phyloP scores from a whole-genome alignment of 441 rosid genomes.

The Erysimum cheiri region DNA sequence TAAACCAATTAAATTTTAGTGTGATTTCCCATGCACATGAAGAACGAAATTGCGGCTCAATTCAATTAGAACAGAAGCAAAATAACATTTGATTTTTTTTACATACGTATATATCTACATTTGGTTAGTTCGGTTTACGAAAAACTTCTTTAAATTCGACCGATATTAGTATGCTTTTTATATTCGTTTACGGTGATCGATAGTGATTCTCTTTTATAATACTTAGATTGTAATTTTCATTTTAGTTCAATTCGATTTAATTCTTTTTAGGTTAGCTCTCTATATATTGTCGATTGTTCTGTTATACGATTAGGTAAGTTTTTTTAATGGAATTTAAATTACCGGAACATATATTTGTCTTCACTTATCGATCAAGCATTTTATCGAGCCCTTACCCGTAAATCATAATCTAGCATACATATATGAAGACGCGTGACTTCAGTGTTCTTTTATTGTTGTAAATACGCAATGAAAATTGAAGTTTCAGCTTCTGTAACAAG shows the following conservation, averaged over 20 bases:
- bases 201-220: background rate
- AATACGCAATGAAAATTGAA: background rate
- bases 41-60: constrained; percentile 30
- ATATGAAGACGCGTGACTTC: background rate
- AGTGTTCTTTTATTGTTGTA: background rate
- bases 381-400: background rate
- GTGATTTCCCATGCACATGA: constrained; percentile 34
- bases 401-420: background rate
- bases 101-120: background rate
- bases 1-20: constrained; percentile 25
- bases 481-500: constrained; percentile 13
- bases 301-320: too few relatives aligned
- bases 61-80: constrained; percentile 6
- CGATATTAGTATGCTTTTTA: background rate
- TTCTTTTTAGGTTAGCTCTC: background rate
- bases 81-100: background rate
- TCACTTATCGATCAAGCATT: background rate
- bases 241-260: background rate
- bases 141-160: background rate
- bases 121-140: constrained; percentile 4
- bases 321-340: background rate
- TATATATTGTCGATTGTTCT: background rate
- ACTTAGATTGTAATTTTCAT: too few relatives aligned
- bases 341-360: background rate
- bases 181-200: background rate